Conservation (phyloP, 208 protist genomes). For the Naegleria gruberi region DNA sequence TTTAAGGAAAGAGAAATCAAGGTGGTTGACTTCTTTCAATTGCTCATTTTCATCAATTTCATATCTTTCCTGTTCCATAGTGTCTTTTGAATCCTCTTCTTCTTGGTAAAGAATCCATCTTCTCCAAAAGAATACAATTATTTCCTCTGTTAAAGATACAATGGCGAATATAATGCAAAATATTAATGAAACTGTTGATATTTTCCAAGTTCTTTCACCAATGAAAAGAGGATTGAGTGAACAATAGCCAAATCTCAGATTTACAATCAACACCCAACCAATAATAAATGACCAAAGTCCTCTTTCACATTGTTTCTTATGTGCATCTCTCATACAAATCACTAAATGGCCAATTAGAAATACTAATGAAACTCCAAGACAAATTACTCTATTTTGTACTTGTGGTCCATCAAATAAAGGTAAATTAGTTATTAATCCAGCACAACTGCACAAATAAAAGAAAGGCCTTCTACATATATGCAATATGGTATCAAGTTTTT, state of each 20-base stretch:
- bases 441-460: not conserved
- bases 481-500: not conserved
- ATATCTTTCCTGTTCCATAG: not conserved
- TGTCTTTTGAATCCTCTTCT: not conserved
- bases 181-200: not conserved
- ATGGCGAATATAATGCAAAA: not conserved
- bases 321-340: not conserved
- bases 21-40: not conserved
- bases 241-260: not conserved
- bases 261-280: not conserved
- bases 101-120: not conserved
- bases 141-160: not conserved
- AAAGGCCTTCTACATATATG: not conserved
- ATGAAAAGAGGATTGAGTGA: not conserved
- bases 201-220: not conserved
- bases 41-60: slow-evolving; percentile 16
- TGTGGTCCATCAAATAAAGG: not conserved
- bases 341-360: not conserved
- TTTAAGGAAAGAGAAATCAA: not conserved
- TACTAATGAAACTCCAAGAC: not conserved
- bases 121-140: not conserved
- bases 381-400: not conserved
- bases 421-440: not conserved
- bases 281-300: not conserved
- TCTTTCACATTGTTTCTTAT: not conserved